A percentile compares a stretch with the other conserved stretches of the same genome.
Evolutionary conservation across 257 asterid genomes (phyloP).

Genomic region (Parsonsia alboflavescens): DNA sequence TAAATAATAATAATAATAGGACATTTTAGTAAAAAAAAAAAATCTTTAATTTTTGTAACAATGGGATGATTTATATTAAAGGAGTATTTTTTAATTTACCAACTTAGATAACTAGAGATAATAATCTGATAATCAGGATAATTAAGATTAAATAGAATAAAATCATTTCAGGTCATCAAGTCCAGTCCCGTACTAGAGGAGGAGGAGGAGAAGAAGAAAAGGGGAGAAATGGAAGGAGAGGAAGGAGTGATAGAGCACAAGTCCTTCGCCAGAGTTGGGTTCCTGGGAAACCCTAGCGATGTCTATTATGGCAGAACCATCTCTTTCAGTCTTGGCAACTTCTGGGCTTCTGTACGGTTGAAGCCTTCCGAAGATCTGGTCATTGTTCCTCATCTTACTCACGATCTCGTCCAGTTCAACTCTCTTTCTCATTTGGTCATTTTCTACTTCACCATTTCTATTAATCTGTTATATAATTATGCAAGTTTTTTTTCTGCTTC

Average conservation of each 20-base stretch:
- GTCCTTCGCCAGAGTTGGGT: constrained; percentile 70
- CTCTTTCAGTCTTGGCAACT: constrained; percentile 63
- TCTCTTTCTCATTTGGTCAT: constrained; percentile 65
- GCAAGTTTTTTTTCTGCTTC: not conserved
- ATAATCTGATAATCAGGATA: too few relatives aligned
- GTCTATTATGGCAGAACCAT: constrained; percentile 73
- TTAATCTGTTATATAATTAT: too few relatives aligned
- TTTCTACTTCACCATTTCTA: not conserved
- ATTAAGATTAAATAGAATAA: not conserved
- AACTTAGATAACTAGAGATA: not conserved
- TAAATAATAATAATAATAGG: too few relatives aligned
- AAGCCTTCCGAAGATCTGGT: constrained; percentile 53
- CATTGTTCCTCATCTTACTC: constrained; percentile 65
- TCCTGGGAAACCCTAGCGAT: constrained; percentile 84
- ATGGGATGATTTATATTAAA: too few relatives aligned
- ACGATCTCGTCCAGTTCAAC: constrained; percentile 68
- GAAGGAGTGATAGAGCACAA: constrained; percentile 52
- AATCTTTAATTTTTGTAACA: too few relatives aligned
- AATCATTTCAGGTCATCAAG: too few relatives aligned
- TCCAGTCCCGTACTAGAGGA: too few relatives aligned
- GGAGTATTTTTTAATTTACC: not conserved
- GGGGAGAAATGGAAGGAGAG: constrained; percentile 26
- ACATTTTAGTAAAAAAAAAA: too few relatives aligned
- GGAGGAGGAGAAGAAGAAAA: not conserved
- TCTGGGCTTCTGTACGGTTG: constrained; percentile 72